phyloP scores from a whole-genome alignment of 2,329 filamentous ascomycete species.

The Apiospora sp. region DNA sequence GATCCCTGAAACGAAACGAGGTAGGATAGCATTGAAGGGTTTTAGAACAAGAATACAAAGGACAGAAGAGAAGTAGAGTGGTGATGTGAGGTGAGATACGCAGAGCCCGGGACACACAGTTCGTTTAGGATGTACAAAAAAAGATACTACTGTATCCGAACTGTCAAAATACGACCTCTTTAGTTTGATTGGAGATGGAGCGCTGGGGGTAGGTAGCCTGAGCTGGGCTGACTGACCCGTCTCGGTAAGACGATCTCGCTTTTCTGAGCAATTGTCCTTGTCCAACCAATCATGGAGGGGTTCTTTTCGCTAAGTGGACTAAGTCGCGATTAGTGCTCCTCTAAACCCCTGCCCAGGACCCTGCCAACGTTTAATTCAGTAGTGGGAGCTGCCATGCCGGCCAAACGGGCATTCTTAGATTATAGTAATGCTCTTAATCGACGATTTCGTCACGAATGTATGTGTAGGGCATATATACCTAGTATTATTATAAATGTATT shows the following conservation, averaged over 20 bases:
- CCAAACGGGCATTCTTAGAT: no score
- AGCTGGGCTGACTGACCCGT: constrained; percentile 3
- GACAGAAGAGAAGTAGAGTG: constrained; percentile 19
- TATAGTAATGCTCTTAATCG: no score
- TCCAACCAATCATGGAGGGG: not conserved
- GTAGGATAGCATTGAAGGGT: constrained; percentile 8
- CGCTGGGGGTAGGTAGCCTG: not conserved
- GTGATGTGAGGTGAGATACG: constrained; percentile 8
- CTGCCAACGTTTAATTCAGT: no score
- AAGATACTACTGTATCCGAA: constrained; percentile 16
- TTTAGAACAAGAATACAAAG: constrained; percentile 15
- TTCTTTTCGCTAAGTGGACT: not conserved
- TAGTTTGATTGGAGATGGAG: constrained; percentile 13
- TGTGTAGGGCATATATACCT: no score
- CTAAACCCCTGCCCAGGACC: no score
- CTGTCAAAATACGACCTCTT: constrained; percentile 13
- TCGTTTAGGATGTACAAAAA: constrained; percentile 18
- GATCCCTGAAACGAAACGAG: not conserved
- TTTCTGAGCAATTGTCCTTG: not conserved
- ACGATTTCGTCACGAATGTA: no score
- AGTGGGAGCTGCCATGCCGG: no score
- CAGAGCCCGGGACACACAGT: constrained; percentile 11
- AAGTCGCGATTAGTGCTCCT: not conserved
- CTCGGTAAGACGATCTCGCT: constrained; percentile 8
- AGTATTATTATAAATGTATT: no score